phyloP scores from a whole-genome alignment of 2,329 filamentous ascomycete species.

The Fusarium gaditjirri region DNA sequence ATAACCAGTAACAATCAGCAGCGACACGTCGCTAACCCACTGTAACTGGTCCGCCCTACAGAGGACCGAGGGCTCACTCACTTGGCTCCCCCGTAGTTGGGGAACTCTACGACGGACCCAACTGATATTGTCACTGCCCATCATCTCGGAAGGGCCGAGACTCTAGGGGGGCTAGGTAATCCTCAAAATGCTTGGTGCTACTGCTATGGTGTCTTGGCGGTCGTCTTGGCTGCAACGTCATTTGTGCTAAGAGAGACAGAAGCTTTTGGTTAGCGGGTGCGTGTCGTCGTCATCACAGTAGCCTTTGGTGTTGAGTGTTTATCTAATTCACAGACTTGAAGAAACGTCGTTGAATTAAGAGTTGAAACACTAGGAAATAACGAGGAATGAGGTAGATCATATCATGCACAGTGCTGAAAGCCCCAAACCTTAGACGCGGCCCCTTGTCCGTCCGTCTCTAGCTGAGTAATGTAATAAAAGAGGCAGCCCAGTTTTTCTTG shows the following conservation, averaged over 20 bases:
- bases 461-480: neutral
- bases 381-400: neutral
- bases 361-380: neutral
- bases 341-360: constrained; percentile 20
- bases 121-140: constrained; percentile 8
- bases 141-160: constrained; percentile 32
- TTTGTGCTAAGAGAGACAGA: constrained; percentile 3
- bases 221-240: constrained; percentile 29
- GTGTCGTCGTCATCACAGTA: constrained; percentile 16
- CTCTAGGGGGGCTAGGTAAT: neutral
- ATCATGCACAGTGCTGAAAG: neutral
- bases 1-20: constrained; percentile 26
- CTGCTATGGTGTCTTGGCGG: constrained; percentile 27
- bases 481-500: constrained; percentile 12
- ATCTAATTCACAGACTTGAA: neutral
- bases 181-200: constrained; percentile 14
- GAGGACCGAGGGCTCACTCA: neutral
- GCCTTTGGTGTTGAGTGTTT: neutral
- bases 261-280: neutral
- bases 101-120: neutral
- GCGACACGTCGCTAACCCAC: constrained; percentile 26
- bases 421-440: neutral
- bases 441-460: neutral
- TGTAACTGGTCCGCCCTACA: constrained; percentile 35
- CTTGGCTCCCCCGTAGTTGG: neutral